Evolutionary conservation across 2,329 filamentous ascomycete species (phyloP), one percentile per base, ranked within the genome.

Genomic region (Fusarium humuli): DNA sequence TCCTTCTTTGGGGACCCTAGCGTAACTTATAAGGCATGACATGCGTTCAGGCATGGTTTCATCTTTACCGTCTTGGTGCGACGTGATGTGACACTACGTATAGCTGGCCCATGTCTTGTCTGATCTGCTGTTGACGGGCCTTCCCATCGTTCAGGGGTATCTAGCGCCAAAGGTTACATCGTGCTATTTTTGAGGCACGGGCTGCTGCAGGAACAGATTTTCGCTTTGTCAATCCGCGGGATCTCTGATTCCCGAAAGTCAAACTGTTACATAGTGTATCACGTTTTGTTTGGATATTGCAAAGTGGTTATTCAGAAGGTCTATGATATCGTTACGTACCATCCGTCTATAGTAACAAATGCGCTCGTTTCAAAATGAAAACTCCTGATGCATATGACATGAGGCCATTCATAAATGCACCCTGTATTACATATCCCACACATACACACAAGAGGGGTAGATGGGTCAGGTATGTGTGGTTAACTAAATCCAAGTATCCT

Each of bases 361-460:
- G 53, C 57, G 42, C 48, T 57, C 40, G 34, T 60, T 49, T 52
- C 49, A 32, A 53, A 44, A 29, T 50, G 49, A 45, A 61, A 71
- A 65, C 34, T 71, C 67, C 58, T 23, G 30, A 25, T 37, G 67
- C 58, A 64, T 41, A 61, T 55, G 56, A 52, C 34, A 34, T 23
- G 41, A 69, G 57, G 46, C 42, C n/a, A 34, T 49, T 70, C 62
- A 48, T 55, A 57, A 61, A 44, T 71, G 64, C 53, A 60, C 57
- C 64, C 60, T 61, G 55, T 58, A 71, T 71, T 71, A 72, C 71
- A 75, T 73, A 75, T 73, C 69, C 72, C 63, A 75, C 61, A 70
- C 48, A 68, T 53, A 65, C 69, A 70, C 49, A 54, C 48, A 63
- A 44, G 42, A 60, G 60, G 37, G 58, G 62, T 74, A 66, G 65